phyloP scores from a whole-genome alignment of 164 flowering plant genomes.

The Sedum album region DNA sequence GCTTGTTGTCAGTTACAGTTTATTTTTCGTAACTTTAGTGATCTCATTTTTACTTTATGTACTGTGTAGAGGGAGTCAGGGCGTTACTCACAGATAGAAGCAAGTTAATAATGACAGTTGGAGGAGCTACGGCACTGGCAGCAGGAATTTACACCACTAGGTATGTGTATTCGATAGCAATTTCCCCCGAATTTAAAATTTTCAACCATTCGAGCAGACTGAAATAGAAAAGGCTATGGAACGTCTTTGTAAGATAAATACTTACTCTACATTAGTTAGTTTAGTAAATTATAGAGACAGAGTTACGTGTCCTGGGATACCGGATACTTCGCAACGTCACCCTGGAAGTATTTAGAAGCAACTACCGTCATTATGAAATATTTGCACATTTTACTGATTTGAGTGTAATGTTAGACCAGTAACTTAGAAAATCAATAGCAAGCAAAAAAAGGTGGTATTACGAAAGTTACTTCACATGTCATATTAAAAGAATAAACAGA shows the following conservation, averaged over 20 bases:
- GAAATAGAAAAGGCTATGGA: background rate
- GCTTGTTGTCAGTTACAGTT: background rate
- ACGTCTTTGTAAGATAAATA: background rate
- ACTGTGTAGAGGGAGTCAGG: slow-evolving; percentile 66
- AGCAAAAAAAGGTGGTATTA: background rate
- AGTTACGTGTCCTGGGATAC: no score
- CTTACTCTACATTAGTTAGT: no score
- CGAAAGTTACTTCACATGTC: background rate
- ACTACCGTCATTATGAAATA: no score
- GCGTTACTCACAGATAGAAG: slow-evolving; percentile 65
- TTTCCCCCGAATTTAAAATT: background rate
- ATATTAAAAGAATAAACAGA: background rate
- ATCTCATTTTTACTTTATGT: background rate
- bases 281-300: no score
- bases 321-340: no score
- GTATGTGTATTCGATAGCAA: slow-evolving; percentile 21
- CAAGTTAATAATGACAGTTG: slow-evolving; percentile 76
- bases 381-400: no score
- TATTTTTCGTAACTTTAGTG: background rate
- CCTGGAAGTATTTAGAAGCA: no score
- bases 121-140: slow-evolving; percentile 96
- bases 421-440: background rate
- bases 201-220: background rate
- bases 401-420: no score
- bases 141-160: slow-evolving; percentile 95